Evolutionary conservation across 768 basidiomycete species (phyloP).

Genomic region (Imleria badia): DNA sequence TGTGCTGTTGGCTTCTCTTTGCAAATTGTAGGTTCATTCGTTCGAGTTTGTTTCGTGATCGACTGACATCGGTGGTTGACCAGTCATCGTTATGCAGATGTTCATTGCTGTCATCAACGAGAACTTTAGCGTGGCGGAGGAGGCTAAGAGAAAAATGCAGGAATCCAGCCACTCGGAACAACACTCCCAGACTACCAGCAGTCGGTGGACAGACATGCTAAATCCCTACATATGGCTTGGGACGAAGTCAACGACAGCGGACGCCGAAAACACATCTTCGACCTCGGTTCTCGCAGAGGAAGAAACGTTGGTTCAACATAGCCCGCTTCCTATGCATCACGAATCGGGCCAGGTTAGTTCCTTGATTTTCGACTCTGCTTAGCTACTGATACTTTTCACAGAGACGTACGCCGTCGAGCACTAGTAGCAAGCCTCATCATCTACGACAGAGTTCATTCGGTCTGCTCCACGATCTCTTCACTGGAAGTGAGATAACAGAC

Average conservation of each 20-base stretch:
- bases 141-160: constrained; percentile 81
- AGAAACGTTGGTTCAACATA: constrained; percentile 71
- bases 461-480: constrained; percentile 64
- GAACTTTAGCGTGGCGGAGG: constrained; percentile 91
- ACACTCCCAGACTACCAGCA: constrained; percentile 47
- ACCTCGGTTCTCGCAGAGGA: constrained; percentile 76
- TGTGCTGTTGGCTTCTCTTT: constrained; percentile 85
- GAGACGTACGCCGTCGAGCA: constrained; percentile 17
- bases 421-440: constrained; percentile 41
- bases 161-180: constrained; percentile 65
- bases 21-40: constrained; percentile 69
- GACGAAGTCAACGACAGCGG: constrained; percentile 68
- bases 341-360: constrained; percentile 31
- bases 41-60: not conserved
- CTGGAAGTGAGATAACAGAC: constrained; percentile 48
- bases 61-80: constrained; percentile 7
- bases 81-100: constrained; percentile 91
- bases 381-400: constrained; percentile 18
- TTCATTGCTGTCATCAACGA: constrained; percentile 98
- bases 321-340: constrained; percentile 38
- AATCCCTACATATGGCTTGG: constrained; percentile 88
- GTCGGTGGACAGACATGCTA: constrained; percentile 63
- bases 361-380: not conserved
- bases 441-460: constrained; percentile 58
- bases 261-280: constrained; percentile 68